Conservation (phyloP, 2,329 filamentous ascomycete species). For the Diaporthe velutina region DNA sequence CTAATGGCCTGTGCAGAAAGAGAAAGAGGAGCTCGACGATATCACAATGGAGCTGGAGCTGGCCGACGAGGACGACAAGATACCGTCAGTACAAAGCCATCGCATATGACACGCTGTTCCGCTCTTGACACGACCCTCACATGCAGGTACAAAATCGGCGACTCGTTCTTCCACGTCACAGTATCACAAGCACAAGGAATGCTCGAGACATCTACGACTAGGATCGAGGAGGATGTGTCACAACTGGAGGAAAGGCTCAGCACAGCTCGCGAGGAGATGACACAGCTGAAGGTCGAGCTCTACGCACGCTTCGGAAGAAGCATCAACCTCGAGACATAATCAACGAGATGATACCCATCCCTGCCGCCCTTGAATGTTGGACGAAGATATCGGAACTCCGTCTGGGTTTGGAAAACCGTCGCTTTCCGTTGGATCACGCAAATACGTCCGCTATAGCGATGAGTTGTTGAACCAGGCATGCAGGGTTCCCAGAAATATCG, state of each 20-base stretch:
- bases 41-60: constrained; percentile 92
- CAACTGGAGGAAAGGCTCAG: constrained; percentile 82
- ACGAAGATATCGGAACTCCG: too few species aligned
- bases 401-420: background rate
- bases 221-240: constrained; percentile 82
- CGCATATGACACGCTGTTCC: background rate
- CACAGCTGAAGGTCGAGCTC: constrained; percentile 87
- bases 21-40: constrained; percentile 98
- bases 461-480: background rate
- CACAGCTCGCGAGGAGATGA: constrained; percentile 86
- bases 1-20: constrained; percentile 74
- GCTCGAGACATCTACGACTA: constrained; percentile 77
- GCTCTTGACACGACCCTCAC: background rate
- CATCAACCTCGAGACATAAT: constrained; percentile 93
- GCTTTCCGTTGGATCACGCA: background rate
- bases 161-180: constrained; percentile 91
- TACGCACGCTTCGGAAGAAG: constrained; percentile 96
- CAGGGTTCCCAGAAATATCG: background rate
- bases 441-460: background rate
- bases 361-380: background rate
- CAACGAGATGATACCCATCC: constrained; percentile 8
- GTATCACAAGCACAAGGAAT: constrained; percentile 89
- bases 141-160: constrained; percentile 92
- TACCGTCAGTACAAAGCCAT: constrained; percentile 74
- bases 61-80: constrained; percentile 92